Percentiles rank a stretch among this genome's conserved stretches.
Evolutionary conservation across 2,329 filamentous ascomycete species (phyloP).

Genomic region (Botrytis elliptica): DNA sequence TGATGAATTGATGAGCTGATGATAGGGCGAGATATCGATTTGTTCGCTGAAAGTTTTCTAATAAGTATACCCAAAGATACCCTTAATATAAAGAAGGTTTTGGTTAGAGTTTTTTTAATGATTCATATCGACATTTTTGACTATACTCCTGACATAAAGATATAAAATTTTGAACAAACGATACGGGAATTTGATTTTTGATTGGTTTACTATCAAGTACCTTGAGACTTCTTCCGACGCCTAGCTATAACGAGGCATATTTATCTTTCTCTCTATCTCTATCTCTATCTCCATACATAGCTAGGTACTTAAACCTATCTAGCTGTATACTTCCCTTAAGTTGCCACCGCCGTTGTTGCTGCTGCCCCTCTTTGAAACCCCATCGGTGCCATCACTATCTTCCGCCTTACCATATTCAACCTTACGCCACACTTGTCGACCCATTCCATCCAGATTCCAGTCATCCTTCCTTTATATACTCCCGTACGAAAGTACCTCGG

Average conservation of each 20-base stretch:
- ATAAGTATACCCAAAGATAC: slow-evolving; percentile 10
- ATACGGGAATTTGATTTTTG: not conserved
- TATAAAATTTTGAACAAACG: not conserved
- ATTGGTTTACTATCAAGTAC: not conserved
- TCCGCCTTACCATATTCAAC: not conserved
- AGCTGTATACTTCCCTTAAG: not conserved
- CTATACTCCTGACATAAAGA: not conserved
- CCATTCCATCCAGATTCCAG: not conserved
- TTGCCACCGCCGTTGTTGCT: not conserved
- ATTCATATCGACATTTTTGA: not conserved
- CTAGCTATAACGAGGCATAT: slow-evolving; percentile 5
- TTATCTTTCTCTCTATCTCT: not conserved
- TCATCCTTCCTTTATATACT: not conserved
- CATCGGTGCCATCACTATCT: slow-evolving; percentile 6
- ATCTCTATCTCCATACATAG: not conserved
- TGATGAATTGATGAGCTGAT: not conserved
- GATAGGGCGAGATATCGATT: slow-evolving; percentile 1
- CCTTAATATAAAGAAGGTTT: slow-evolving; percentile 1
- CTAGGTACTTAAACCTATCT: not conserved
- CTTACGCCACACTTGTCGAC: not conserved
- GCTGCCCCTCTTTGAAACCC: slow-evolving; percentile 5
- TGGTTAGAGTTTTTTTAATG: slow-evolving; percentile 1
- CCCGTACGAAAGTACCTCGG: not conserved
- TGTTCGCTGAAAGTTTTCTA: not conserved
- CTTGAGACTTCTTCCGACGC: not conserved